These are phyloP conservation scores for cucumber (Cucumis sativus) DNA, from an alignment of 306 rosid species.

Conservation along the genomic window Cucumber_9930_V3 NC_026660.2:21264501-21265000, in stretches of 20 bases:
- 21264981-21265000: constrained; percentile 19
- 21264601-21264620: constrained; percentile 40
- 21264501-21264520: neutral
- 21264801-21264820: constrained; percentile 3
- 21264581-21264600: constrained; percentile 23
- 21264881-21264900: neutral
- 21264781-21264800: neutral
- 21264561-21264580: constrained; percentile 17
- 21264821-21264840: neutral
- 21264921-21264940: constrained; percentile 12
- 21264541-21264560: neutral
- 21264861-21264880: neutral
- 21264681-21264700: constrained; percentile 18
- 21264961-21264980: constrained; percentile 17
- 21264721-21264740: constrained; percentile 29
- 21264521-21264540: neutral
- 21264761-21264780: neutral
- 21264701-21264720: constrained; percentile 24
- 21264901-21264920: constrained; percentile 12
- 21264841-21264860: neutral
- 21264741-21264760: constrained; percentile 12
- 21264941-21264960: constrained; percentile 17
- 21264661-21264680: constrained; percentile 34
- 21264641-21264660: constrained; percentile 33
- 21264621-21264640: constrained; percentile 31